Percentiles rank a stretch among this genome's conserved stretches.
Evolutionary conservation across 148 eudicot genomes (phyloP).

Genomic region (Chenopodium album): DNA sequence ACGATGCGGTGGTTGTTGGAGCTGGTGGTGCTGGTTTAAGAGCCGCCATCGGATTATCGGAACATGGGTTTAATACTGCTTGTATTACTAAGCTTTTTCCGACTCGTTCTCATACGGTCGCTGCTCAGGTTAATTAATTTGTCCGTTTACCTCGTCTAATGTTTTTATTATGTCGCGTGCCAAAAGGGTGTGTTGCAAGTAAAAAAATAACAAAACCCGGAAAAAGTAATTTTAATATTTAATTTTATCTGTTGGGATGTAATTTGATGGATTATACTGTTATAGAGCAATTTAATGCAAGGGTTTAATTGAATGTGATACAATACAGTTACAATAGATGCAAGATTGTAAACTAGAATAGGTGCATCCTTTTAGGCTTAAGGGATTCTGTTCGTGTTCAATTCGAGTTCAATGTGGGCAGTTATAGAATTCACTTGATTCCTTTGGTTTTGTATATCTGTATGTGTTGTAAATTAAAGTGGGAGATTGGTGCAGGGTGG

Average conservation of each 20-base stretch:
- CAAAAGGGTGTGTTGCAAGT: no score
- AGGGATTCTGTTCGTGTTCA: not conserved
- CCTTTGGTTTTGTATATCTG: no score
- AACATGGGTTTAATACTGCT: slow-evolving; percentile 96
- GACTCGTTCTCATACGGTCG: slow-evolving; percentile 95
- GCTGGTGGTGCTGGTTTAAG: slow-evolving; percentile 98
- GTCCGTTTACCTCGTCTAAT: not conserved
- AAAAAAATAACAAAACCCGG: no score
- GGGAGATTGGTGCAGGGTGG: slow-evolving; percentile 69
- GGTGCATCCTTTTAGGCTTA: not conserved
- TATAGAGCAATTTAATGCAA: not conserved
- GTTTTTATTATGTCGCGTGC: not conserved
- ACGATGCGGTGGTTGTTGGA: slow-evolving; percentile 97
- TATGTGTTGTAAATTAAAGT: not conserved
- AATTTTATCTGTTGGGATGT: not conserved
- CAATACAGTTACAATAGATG: not conserved
- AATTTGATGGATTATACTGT: not conserved
- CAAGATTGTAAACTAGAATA: not conserved
- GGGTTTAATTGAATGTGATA: not conserved
- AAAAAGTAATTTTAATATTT: no score
- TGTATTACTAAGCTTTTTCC: slow-evolving; percentile 99
- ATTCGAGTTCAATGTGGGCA: not conserved
- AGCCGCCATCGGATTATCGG: slow-evolving; percentile 96
- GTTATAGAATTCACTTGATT: not conserved
- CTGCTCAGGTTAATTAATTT: slow-evolving; percentile 66